Base-by-base conservation (phyloP, 1,284 basidiomycete species). In the Sporisorium reilianum region DNA sequence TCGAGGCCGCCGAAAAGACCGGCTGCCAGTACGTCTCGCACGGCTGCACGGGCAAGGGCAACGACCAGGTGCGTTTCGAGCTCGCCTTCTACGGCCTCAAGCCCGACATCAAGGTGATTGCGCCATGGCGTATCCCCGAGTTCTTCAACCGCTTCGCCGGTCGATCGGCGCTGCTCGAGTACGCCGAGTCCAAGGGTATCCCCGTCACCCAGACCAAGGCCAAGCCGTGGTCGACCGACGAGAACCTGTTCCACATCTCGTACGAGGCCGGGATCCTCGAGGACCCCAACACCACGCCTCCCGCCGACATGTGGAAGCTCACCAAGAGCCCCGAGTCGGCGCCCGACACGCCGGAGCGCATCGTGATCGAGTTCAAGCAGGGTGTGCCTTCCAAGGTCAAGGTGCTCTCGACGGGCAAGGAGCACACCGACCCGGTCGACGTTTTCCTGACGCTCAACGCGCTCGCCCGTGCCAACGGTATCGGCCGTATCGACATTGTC, bases 221-320 rank as follows among this genome's bases (percentile, higher is more conserved):
- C 67, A 98, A 99, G 88, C 96, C 97, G 38, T 99, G 97, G 97
- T 98, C 95, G 11, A 99, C 96, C 16, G 82, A 84, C 86, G 97
- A 98, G 88, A 99, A 99, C 88, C 89, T 99, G 61, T 97, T 97
- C 91, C 96, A 99, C 89, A 99, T 98, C 86, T 99, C 95, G 23
- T 99, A 98, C 87, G 96, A 99, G 87, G 96, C 96, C 32, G 96
- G 96, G 63, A 98, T 99, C 85, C 91, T 99, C 75, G 97, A 99
- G 86, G 93, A 99, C 86, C 96, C 96, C 78, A 90, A 97, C 89
- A 91, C 88, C 72, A 98, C 95, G 10, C 96, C 97, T 61, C 96
- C 96, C 30, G 86, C 87, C n/a, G 96, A 99, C 88, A 99, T 99
- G 96, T 99, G 97, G 96, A 98, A 97, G 87, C 90, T 99, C 78